Percentiles rank a stretch among this genome's conserved stretches.
phyloP scores from a whole-genome alignment of 1,139 yeast species.

The Yamadazyma oceani region DNA sequence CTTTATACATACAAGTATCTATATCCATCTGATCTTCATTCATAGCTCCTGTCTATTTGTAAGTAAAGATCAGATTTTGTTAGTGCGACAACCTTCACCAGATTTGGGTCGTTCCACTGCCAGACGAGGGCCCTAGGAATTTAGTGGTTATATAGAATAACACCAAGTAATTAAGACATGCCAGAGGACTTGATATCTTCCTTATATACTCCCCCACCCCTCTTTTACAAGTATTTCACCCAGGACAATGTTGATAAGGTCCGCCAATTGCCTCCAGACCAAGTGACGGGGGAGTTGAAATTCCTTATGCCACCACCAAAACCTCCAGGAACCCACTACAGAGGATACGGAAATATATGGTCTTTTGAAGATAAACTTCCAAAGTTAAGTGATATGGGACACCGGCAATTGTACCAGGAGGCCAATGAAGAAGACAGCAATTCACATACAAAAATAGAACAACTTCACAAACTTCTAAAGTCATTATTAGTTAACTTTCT shows the following conservation, averaged over 20 bases:
- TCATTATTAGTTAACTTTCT: constrained; percentile 70
- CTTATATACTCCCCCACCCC: constrained; percentile 86
- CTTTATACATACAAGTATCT: constrained; percentile 18
- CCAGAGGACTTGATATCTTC: constrained; percentile 54
- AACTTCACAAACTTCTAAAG: constrained; percentile 67
- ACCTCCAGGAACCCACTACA: constrained; percentile 60
- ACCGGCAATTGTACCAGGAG: constrained; percentile 60
- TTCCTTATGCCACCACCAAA: constrained; percentile 65
- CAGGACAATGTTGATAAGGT: constrained; percentile 50
- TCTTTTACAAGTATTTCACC: constrained; percentile 68
- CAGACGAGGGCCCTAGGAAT: neutral
- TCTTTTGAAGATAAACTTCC: constrained; percentile 71
- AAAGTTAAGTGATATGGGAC: constrained; percentile 64
- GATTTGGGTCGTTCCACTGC: no score
- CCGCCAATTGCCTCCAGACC: constrained; percentile 20
- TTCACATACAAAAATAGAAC: constrained; percentile 57
- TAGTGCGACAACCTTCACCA: no score
- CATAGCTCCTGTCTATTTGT: constrained; percentile 7
- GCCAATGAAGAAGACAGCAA: constrained; percentile 42
- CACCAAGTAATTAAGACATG: no score
- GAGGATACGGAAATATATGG: constrained; percentile 86
- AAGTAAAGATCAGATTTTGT: no score
- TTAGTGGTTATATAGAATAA: no score
- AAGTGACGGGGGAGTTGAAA: constrained; percentile 41
- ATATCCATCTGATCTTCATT: constrained; percentile 20